phyloP scores from a whole-genome alignment of 805 yeast species.

The Candida jianshihensis region DNA sequence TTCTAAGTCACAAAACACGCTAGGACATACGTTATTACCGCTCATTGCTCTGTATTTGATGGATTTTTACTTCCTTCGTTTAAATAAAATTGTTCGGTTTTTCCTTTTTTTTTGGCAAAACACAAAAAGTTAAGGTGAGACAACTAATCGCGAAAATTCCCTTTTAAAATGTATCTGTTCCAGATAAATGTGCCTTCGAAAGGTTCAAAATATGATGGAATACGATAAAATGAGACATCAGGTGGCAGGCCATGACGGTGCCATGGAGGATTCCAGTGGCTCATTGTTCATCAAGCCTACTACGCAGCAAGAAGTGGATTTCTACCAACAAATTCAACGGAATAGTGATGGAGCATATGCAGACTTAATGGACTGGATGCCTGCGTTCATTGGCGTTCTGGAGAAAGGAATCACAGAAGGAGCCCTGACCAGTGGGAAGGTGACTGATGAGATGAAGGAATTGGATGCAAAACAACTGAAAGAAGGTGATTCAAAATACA shows the following conservation, averaged over 20 bases:
- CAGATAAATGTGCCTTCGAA: no score
- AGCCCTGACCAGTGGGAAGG: conserved; percentile 14
- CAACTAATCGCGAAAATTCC: no score
- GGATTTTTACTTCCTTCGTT: not conserved
- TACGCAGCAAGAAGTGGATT: conserved; percentile 58
- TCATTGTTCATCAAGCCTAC: conserved; percentile 69
- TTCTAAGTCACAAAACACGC: not conserved
- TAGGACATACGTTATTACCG: conserved; percentile 1
- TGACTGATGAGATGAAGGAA: conserved; percentile 18
- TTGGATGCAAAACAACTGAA: conserved; percentile 1
- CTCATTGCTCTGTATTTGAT: not conserved
- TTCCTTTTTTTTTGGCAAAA: not conserved
- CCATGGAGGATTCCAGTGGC: conserved; percentile 55
- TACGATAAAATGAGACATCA: conserved; percentile 36
- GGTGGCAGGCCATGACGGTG: conserved; percentile 93
- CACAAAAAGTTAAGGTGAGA: not conserved
- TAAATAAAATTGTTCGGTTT: not conserved
- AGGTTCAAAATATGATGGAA: conserved; percentile 4
- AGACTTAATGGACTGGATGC: conserved; percentile 53
- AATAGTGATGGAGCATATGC: conserved; percentile 15
- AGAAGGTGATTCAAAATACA: conserved; percentile 25
- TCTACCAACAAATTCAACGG: no score
- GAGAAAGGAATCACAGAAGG: conserved; percentile 35
- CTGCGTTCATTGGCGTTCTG: conserved; percentile 56
- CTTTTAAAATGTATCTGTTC: no score